Conservation (phyloP, 1,284 basidiomycete species). For the Fomitopsis betulina region DNA sequence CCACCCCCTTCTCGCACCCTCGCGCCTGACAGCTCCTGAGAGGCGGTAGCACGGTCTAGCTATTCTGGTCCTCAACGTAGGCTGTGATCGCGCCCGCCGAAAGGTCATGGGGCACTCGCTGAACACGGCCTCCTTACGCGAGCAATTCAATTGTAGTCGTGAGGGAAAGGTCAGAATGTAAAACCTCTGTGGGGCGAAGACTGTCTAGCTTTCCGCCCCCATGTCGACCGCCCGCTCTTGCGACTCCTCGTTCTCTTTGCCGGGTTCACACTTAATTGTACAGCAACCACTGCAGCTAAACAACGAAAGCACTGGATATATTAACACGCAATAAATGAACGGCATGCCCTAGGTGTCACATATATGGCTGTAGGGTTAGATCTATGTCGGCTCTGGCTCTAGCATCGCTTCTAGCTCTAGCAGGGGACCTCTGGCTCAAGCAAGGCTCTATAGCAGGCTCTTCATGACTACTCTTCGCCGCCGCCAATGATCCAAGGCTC, state of each 20-base stretch:
- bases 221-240: background rate
- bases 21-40: background rate
- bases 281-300: background rate
- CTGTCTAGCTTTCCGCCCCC: background rate
- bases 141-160: background rate
- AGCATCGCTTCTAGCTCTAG: background rate
- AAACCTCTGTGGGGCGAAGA: background rate
- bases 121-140: background rate
- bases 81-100: background rate
- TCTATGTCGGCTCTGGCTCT: background rate
- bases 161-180: background rate
- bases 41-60: background rate
- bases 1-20: background rate
- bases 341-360: background rate
- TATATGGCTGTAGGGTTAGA: background rate
- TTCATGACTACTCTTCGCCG: slow-evolving; percentile 45
- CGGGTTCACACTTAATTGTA: background rate
- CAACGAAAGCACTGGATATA: background rate
- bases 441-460: background rate
- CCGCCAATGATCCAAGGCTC: slow-evolving; percentile 75
- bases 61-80: background rate
- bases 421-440: slow-evolving; percentile 3
- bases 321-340: background rate
- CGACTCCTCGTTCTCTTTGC: background rate
- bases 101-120: background rate